These are phyloP conservation scores for Phlebopus sp. DNA, from an alignment of 1,284 basidiomycete species.

Conservation along the genomic window DNA sequence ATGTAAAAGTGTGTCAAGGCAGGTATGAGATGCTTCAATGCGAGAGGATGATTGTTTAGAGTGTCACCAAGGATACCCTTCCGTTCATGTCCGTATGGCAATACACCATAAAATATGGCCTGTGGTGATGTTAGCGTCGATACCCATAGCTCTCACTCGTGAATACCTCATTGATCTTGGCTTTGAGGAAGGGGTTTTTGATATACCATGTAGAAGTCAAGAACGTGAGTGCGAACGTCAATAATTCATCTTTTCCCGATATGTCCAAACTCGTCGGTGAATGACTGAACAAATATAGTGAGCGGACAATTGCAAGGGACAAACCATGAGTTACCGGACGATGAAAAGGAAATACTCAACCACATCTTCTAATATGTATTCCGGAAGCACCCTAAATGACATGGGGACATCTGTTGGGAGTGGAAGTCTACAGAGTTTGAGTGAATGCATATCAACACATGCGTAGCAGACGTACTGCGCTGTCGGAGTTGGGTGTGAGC, in stretches of 20 bases:
- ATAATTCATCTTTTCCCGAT: slow-evolving; percentile 83
- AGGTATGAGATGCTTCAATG: slow-evolving; percentile 87
- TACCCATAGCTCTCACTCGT: not conserved
- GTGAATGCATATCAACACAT: not conserved
- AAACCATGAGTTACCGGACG: slow-evolving; percentile 55
- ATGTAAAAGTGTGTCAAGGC: slow-evolving; percentile 95
- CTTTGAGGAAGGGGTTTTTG: slow-evolving; percentile 97
- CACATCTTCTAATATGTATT: slow-evolving; percentile 94
- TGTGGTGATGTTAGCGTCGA: slow-evolving; percentile 32
- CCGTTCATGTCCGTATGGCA: slow-evolving; percentile 72
- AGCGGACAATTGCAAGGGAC: slow-evolving; percentile 4
- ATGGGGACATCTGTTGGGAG: slow-evolving; percentile 83
- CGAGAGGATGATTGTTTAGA: slow-evolving; percentile 83
- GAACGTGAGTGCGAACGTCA: slow-evolving; percentile 90
- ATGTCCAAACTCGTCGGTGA: slow-evolving; percentile 80
- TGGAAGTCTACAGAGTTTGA: slow-evolving; percentile 60
- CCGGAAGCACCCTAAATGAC: slow-evolving; percentile 87
- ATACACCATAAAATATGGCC: slow-evolving; percentile 83
- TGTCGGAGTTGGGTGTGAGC: slow-evolving; percentile 69
- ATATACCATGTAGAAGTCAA: slow-evolving; percentile 94
- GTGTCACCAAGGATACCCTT: slow-evolving; percentile 80
- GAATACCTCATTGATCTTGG: slow-evolving; percentile 90
- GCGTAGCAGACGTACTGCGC: slow-evolving; percentile 54
- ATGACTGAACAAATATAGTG: slow-evolving; percentile 43
- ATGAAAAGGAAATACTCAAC: slow-evolving; percentile 88